phyloP scores from a whole-genome alignment of 306 rosid genomes.

The Glycyrrhiza uralensis region DNA sequence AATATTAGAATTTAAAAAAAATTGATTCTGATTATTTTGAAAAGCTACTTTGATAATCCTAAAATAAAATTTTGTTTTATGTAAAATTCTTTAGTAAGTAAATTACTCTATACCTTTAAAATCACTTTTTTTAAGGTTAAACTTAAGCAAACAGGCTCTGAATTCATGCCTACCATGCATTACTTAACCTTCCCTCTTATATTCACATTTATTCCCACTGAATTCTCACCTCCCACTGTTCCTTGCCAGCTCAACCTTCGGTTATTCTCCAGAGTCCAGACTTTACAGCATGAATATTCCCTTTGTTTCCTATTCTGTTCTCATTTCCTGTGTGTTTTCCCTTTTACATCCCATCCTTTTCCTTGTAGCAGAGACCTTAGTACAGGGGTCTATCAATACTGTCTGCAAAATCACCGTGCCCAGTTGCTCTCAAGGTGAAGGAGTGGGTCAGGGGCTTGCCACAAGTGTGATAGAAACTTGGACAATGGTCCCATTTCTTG shows the following conservation, averaged over 20 bases:
- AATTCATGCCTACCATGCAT: not conserved
- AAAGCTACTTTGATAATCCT: not conserved
- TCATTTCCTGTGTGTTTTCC: not conserved
- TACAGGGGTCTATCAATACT: not conserved
- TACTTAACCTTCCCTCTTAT: not conserved
- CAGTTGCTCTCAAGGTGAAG: not conserved
- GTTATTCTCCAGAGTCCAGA: not conserved
- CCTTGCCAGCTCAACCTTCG: not conserved
- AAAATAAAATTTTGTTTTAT: not conserved
- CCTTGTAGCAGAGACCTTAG: too few relatives aligned
- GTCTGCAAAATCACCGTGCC: not conserved
- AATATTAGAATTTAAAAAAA: not conserved
- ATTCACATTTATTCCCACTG: not conserved
- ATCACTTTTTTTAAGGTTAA: not conserved
- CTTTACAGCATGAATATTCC: not conserved
- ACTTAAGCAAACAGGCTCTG: not conserved
- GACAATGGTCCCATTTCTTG: not conserved
- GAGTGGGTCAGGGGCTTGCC: not conserved
- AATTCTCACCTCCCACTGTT: not conserved
- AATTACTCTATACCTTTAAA: not conserved
- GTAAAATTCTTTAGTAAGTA: not conserved
- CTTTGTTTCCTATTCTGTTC: not conserved
- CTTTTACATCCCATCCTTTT: too few relatives aligned
- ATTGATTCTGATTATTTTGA: not conserved
- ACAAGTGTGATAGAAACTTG: not conserved